Conservation (phyloP, 805 yeast species). For the Zygotorulaspora sp. region DNA sequence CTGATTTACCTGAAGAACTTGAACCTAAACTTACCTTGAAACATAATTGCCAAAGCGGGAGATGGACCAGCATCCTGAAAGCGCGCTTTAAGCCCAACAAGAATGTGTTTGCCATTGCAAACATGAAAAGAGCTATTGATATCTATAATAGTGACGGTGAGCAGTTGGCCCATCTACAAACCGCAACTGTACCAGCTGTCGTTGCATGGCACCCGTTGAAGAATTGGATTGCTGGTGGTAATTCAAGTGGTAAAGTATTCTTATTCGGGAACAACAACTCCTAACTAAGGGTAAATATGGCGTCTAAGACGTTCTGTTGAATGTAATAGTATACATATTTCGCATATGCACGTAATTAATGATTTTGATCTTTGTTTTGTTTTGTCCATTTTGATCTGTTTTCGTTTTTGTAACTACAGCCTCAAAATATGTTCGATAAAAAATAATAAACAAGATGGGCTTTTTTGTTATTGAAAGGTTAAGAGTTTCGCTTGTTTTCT, state of each 20-base stretch:
- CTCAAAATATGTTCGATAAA: not conserved
- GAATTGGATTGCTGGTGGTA: conserved; percentile 92
- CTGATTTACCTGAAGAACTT: conserved; percentile 36
- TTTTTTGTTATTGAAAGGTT: not conserved
- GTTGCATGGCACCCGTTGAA: conserved; percentile 74
- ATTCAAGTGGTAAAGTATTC: conserved; percentile 87
- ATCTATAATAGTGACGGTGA: conserved; percentile 72
- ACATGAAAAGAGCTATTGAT: conserved; percentile 87
- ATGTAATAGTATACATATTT: no score
- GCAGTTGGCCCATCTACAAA: conserved; percentile 70
- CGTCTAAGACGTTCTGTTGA: no score
- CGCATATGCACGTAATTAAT: conserved; percentile 3
- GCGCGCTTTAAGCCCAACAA: conserved; percentile 75
- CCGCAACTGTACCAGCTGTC: conserved; percentile 94
- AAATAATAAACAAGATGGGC: not conserved
- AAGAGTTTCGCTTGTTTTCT: no score
- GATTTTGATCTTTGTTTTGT: conserved; percentile 11
- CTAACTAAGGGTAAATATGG: conserved; percentile 18
- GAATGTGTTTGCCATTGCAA: conserved; percentile 85
- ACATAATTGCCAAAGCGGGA: conserved; percentile 94
- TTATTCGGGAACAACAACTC: no score
- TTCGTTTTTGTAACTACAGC: conserved; percentile 15
- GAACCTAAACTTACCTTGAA: conserved; percentile 59
- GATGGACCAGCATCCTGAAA: conserved; percentile 92
- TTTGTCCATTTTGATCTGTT: conserved; percentile 10